Evolutionary conservation across 306 rosid species (phyloP).

Genomic region (Vicia villosa): DNA sequence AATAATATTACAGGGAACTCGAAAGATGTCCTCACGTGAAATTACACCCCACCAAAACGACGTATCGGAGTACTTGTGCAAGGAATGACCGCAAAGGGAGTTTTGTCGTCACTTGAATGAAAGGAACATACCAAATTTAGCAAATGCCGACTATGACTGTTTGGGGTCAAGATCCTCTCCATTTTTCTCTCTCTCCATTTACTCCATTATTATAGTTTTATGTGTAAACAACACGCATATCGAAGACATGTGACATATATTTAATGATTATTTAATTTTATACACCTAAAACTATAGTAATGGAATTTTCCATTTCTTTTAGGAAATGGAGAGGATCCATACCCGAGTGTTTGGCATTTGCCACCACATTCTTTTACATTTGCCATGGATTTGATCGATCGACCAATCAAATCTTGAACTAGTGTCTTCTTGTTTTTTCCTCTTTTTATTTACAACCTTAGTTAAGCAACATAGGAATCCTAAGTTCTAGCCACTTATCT

Average conservation of each 20-base stretch:
- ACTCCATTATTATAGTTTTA: too few relatives aligned
- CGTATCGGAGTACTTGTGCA: background rate
- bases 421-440: background rate
- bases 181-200: too few relatives aligned
- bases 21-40: slow-evolving; percentile 13
- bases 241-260: too few relatives aligned
- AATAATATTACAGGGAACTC: background rate
- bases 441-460: background rate
- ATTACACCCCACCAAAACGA: background rate
- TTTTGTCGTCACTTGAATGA: slow-evolving; percentile 9
- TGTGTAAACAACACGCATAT: too few relatives aligned
- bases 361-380: background rate
- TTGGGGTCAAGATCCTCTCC: too few relatives aligned
- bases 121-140: background rate
- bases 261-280: too few relatives aligned
- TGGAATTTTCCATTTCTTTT: too few relatives aligned
- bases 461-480: background rate
- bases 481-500: background rate
- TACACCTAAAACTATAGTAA: too few relatives aligned
- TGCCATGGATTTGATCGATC: background rate
- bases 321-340: too few relatives aligned
- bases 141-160: slow-evolving; percentile 4
- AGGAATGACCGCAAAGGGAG: background rate
- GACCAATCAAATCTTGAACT: background rate
- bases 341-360: background rate